Evolutionary conservation across 805 yeast species (phyloP).

Genomic region (Ogataea ganodermae): DNA sequence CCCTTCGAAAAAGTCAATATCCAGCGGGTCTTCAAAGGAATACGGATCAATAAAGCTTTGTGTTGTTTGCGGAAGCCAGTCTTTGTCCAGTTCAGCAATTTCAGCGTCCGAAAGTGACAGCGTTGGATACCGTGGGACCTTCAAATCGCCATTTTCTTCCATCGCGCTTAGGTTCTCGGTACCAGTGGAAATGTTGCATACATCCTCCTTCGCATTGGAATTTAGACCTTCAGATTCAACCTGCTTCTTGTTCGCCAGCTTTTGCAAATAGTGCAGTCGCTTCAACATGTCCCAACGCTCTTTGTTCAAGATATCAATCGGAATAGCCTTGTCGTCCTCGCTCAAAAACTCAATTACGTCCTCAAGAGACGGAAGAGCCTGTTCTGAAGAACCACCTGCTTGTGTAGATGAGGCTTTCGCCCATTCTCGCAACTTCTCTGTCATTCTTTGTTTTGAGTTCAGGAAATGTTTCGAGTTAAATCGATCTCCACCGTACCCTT

Average conservation of each 20-base stretch:
- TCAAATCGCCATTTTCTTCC: constrained; percentile 36
- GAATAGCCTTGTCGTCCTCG: constrained; percentile 39
- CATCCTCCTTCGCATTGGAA: constrained; percentile 4
- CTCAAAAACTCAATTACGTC: constrained; percentile 59
- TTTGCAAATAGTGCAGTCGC: constrained; percentile 67
- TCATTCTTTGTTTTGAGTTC: constrained; percentile 54
- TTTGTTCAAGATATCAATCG: constrained; percentile 41
- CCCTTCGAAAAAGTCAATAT: constrained; percentile 80
- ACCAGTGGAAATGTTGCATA: constrained; percentile 11
- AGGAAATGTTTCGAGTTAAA: constrained; percentile 48
- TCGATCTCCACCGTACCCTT: constrained; percentile 73
- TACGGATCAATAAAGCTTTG: constrained; percentile 77
- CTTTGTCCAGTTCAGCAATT: constrained; percentile 40
- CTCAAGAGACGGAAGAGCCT: constrained; percentile 50
- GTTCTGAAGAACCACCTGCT: constrained; percentile 31
- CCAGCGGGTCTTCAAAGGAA: constrained; percentile 83
- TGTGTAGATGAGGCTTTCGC: constrained; percentile 46
- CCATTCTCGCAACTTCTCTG: constrained; percentile 57
- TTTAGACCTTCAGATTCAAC: constrained; percentile 6
- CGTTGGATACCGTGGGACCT: constrained; percentile 22
- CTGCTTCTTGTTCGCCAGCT: constrained; percentile 52
- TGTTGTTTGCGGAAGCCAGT: constrained; percentile 37
- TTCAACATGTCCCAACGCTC: constrained; percentile 75
- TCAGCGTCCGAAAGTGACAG: constrained; percentile 47
- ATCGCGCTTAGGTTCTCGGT: constrained; percentile 12